These are phyloP conservation scores for Magnolia sinica DNA, from an alignment of 164 flowering plant species.

Conservation along the genomic window DNA sequence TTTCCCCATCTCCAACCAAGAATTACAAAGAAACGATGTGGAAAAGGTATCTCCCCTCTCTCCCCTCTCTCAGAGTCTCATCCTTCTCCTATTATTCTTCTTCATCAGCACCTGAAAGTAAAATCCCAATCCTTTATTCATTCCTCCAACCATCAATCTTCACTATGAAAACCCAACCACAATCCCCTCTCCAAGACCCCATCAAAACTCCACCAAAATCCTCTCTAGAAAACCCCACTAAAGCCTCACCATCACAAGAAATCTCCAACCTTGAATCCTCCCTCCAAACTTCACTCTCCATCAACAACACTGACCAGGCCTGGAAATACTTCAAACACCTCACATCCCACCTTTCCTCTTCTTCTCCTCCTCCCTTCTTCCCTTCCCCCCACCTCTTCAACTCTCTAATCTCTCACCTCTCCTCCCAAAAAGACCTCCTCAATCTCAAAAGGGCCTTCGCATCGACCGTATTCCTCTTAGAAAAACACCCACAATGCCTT, in stretches of 20 bases:
- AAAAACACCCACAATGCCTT: slow-evolving; percentile 52
- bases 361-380: slow-evolving; percentile 23
- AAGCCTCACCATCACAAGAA: slow-evolving; percentile 31
- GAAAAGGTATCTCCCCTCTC: slow-evolving; percentile 20
- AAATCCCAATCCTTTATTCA: slow-evolving; percentile 59
- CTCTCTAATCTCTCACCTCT: slow-evolving; percentile 64
- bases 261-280: slow-evolving; percentile 35
- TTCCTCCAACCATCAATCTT: slow-evolving; percentile 83
- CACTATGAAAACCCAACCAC: slow-evolving; percentile 26
- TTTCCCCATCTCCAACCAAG: neutral
- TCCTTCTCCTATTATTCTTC: slow-evolving; percentile 33
- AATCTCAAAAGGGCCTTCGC: slow-evolving; percentile 91
- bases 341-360: slow-evolving; percentile 22
- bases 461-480: slow-evolving; percentile 55
- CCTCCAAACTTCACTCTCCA: slow-evolving; percentile 47
- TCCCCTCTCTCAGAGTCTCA: slow-evolving; percentile 20
- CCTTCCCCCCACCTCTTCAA: slow-evolving; percentile 65
- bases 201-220: slow-evolving; percentile 9
- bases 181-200: slow-evolving; percentile 10
- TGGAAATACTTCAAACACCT: slow-evolving; percentile 90
- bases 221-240: slow-evolving; percentile 8
- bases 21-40: slow-evolving; percentile 28
- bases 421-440: slow-evolving; percentile 48
- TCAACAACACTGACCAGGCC: slow-evolving; percentile 69
- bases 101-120: slow-evolving; percentile 17